Conservation (phyloP, 495 filamentous ascomycete species). For the Podospora sp. region DNA sequence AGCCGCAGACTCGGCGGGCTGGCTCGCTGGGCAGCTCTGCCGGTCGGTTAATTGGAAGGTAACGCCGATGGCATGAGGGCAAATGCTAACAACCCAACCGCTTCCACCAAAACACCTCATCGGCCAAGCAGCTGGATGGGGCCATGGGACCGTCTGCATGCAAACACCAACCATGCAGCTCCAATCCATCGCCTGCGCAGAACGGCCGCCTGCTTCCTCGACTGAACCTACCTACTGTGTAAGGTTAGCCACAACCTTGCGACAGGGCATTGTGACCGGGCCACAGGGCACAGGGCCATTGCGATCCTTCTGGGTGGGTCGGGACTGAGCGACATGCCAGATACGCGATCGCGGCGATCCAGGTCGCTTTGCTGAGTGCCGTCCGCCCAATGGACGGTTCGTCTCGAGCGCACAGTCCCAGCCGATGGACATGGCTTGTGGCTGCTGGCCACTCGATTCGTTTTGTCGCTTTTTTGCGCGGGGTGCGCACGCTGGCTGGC, state of each 20-base stretch:
- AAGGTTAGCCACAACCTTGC: not conserved
- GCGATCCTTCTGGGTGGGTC: not conserved
- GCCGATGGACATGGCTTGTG: not conserved
- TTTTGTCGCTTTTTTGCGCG: not conserved
- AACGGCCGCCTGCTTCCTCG: not conserved
- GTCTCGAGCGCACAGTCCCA: not conserved
- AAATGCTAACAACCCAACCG: not conserved
- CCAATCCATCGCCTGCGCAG: not conserved
- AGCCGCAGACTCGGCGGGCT: not conserved
- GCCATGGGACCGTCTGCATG: not conserved
- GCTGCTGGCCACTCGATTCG: not conserved
- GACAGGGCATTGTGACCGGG: not conserved
- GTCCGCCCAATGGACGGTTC: not conserved
- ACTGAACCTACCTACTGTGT: not conserved
- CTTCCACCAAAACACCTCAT: not conserved
- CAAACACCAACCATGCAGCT: not conserved
- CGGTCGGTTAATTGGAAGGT: conserved; percentile 10
- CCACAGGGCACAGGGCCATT: not conserved
- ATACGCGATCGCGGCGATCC: conserved; percentile 9
- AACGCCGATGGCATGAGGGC: conserved; percentile 4
- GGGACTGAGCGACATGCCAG: conserved; percentile 8
- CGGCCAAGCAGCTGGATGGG: not conserved
- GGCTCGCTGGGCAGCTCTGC: not conserved
- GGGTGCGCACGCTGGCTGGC: not conserved
- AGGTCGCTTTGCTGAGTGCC: conserved; percentile 3